Base-by-base conservation (phyloP, 2,329 filamentous ascomycete species). In the Mycocentrospora acerina region DNA sequence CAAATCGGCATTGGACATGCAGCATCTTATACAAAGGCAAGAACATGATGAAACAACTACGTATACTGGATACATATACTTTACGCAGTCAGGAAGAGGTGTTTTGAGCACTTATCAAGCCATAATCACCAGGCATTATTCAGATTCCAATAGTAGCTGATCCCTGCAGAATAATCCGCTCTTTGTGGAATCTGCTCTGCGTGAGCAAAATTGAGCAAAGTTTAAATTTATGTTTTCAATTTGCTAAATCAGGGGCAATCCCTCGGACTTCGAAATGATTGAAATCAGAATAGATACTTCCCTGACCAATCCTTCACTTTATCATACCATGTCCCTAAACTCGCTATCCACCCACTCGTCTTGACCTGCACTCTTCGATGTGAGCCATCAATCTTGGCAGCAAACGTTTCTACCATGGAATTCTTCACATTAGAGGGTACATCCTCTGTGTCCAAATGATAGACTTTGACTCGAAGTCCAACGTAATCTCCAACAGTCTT, bases 401-500 rank as follows among this genome's bases (percentile, higher is more conserved):
- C 31, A 8, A 33, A 12, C 18, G 13, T 14, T 26, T 26, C 22
- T 12, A 25, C 31, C 9, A 33, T 26, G 12, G 24, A n/a, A 9
- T 25, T 25, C 22, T 33, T 24, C 7, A 26, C n/a, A 16, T 25
- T 14, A 3, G 19, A 9, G n/a, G 31, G 31, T 11, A 33, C 15
- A 31, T 31, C 12, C 14, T 7, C 8, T 13, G 29, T 18, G 15
- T 39, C 30, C 13, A 17, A 16, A 18, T 35, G 28, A 11, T 29
- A 22, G 22, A 40, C 29, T 11, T 16, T 27, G 3, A 42, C 35
- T 16, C 38, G 24, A 18, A 43, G 35, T 4, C 40, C 40, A 6
- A 43, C 26, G 8, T 25, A 11, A 9, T 31, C 16, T n/a, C 40
- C 40, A 31, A 43, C 28, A 14, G 19, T 22, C 19, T 22, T 22